These are phyloP conservation scores for Diaporthe aspalathi DNA, from an alignment of 2,329 filamentous ascomycete genomes.

Conservation along the genomic window DNA sequence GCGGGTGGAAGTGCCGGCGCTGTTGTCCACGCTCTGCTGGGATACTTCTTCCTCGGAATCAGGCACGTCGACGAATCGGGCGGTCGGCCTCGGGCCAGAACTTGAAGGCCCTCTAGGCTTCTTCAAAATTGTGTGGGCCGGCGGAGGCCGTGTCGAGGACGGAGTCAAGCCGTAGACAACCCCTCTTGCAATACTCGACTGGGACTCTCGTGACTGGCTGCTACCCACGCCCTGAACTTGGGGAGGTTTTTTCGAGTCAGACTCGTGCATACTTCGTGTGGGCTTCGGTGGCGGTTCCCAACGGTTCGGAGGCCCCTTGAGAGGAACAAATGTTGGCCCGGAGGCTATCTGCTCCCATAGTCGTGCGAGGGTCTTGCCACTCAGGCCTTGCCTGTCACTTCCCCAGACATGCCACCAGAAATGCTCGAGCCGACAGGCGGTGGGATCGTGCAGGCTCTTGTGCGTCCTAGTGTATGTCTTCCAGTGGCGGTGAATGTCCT, in stretches of 20 bases:
- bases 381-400: slow-evolving; percentile 64
- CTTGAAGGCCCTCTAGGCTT: slow-evolving; percentile 66
- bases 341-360: slow-evolving; percentile 69
- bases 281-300: slow-evolving; percentile 60
- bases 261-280: slow-evolving; percentile 37
- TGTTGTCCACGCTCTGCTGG: slow-evolving; percentile 44
- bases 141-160: slow-evolving; percentile 60
- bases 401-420: slow-evolving; percentile 77
- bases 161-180: slow-evolving; percentile 46
- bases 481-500: slow-evolving; percentile 68
- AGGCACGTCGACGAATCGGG: slow-evolving; percentile 69
- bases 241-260: slow-evolving; percentile 35
- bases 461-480: slow-evolving; percentile 72
- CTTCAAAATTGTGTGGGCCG: slow-evolving; percentile 69
- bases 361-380: slow-evolving; percentile 64
- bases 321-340: slow-evolving; percentile 67
- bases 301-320: slow-evolving; percentile 64
- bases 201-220: neutral
- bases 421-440: slow-evolving; percentile 70
- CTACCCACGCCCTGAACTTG: slow-evolving; percentile 5
- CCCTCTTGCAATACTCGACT: slow-evolving; percentile 37
- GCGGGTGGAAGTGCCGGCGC: slow-evolving; percentile 41
- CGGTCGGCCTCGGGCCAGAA: slow-evolving; percentile 67
- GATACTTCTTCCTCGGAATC: slow-evolving; percentile 58
- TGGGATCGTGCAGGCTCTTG: slow-evolving; percentile 70